Evolutionary conservation across 1,139 yeast species (phyloP), one percentile per base, ranked within the genome.

Genomic region (Yamadazyma blattariae): DNA sequence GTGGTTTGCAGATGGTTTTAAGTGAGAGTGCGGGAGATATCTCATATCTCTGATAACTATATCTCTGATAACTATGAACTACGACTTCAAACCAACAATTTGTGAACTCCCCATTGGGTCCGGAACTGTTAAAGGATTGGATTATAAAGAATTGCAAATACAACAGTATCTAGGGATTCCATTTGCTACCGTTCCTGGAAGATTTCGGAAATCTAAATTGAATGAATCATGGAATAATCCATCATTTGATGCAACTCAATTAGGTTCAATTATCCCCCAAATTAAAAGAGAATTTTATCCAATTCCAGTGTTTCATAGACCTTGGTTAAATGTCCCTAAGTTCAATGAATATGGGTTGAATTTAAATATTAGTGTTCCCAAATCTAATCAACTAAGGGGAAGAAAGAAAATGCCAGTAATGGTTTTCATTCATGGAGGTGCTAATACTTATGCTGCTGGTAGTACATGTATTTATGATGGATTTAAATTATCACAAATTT

Each of bases 381-480:
- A 26, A 13, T 30, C 32, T n/a, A 14, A 27, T 3, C 32, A 29
- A 9, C n/a, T n/a, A n/a, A n/a, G n/a, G n/a, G n/a, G n/a, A n/a
- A n/a, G n/a, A n/a, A 19, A 23, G 4, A 30, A 30, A 25, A 19
- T 38, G 34, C 47, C 47, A 4, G 47, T 44, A 16, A 40, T 44
- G 46, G 40, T 44, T 6, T 44, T 44, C 27, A 39, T 44, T 13
- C 47, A 44, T 33, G 47, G 47, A n/a, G 47, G 47, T 11, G 45
- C 47, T 25, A 41, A 40, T 23, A 34, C 39, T 6, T 45, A 44
- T 37, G 47, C 45, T 7, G 39, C 46, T 8, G 41, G 37, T 13
- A 41, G 35, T 27, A 34, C 41, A 2, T 36, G 38, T 15, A 35
- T 39, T 17, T 44, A 41, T 18, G 46, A 42, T 34, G 47, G 47